Conservation (phyloP, 1,284 basidiomycete species). For the Ceratobasidium sp. region DNA sequence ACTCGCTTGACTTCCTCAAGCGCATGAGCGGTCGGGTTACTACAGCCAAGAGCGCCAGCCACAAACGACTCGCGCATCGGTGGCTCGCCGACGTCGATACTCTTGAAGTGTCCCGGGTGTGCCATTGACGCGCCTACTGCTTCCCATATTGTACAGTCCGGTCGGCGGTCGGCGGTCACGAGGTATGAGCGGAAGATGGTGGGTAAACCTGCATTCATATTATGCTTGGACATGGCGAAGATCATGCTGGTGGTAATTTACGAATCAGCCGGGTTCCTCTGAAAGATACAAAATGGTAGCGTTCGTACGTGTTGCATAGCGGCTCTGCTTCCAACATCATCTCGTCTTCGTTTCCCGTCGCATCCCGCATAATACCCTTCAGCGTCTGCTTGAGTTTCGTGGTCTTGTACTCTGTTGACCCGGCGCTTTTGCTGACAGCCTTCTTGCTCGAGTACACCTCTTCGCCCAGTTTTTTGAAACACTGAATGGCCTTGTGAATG, state of each 20-base stretch:
- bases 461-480: not conserved
- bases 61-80: not conserved
- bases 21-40: not conserved
- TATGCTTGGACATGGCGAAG: conserved; percentile 13
- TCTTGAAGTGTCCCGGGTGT: conserved; percentile 17
- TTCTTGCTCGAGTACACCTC: not conserved
- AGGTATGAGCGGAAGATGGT: conserved; percentile 13
- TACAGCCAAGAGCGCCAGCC: not conserved
- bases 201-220: conserved; percentile 3
- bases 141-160: conserved; percentile 10
- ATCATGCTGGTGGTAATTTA: not conserved
- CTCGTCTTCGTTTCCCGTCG: not conserved
- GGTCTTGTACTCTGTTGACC: not conserved
- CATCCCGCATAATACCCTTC: not conserved
- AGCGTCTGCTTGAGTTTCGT: not conserved
- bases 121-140: not conserved
- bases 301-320: not conserved
- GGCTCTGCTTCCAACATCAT: not conserved
- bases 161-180: not conserved
- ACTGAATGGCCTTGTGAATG: not conserved
- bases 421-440: not conserved
- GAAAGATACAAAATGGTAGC: not conserved
- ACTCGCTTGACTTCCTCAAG: conserved; percentile 8
- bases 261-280: not conserved
- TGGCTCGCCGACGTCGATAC: not conserved